Evolutionary conservation across 495 filamentous ascomycete genomes (phyloP).

Genomic region (Podospora australis): DNA sequence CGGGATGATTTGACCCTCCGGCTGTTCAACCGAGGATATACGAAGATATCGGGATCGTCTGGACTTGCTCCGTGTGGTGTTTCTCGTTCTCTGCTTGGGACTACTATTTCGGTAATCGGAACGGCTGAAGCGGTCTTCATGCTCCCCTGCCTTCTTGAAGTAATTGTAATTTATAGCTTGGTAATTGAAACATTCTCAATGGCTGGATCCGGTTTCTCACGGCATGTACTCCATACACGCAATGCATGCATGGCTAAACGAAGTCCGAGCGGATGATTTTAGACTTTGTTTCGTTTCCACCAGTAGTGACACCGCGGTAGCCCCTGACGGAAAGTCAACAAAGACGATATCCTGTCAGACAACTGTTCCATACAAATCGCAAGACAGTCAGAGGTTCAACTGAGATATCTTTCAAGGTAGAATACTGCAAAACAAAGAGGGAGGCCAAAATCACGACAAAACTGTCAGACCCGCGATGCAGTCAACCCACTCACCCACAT

Average conservation of each 20-base stretch:
- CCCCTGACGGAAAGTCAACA: too few species aligned
- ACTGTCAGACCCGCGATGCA: too few species aligned
- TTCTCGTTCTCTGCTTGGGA: not conserved
- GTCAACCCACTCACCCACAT: not conserved
- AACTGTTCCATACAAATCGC: too few species aligned
- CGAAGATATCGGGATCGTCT: too few species aligned
- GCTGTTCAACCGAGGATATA: slow-evolving; percentile 5
- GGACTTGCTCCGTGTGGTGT: not conserved
- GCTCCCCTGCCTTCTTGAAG: not conserved
- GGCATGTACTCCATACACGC: not conserved
- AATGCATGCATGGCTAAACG: not conserved
- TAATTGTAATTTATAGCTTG: not conserved
- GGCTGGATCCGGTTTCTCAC: too few species aligned
- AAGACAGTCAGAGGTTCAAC: too few species aligned
- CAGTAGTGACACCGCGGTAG: too few species aligned
- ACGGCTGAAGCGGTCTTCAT: slow-evolving; percentile 15
- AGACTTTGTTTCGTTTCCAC: not conserved
- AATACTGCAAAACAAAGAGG: too few species aligned
- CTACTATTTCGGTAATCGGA: slow-evolving; percentile 14
- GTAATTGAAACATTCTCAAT: slow-evolving; percentile 2
- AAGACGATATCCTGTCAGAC: not conserved
- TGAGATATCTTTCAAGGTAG: too few species aligned
- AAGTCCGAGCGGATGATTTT: not conserved
- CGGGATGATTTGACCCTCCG: slow-evolving; percentile 7
- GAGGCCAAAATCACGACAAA: too few species aligned